Conservation (phyloP, 2,329 filamentous ascomycete species). For the Fusarium torreyae region DNA sequence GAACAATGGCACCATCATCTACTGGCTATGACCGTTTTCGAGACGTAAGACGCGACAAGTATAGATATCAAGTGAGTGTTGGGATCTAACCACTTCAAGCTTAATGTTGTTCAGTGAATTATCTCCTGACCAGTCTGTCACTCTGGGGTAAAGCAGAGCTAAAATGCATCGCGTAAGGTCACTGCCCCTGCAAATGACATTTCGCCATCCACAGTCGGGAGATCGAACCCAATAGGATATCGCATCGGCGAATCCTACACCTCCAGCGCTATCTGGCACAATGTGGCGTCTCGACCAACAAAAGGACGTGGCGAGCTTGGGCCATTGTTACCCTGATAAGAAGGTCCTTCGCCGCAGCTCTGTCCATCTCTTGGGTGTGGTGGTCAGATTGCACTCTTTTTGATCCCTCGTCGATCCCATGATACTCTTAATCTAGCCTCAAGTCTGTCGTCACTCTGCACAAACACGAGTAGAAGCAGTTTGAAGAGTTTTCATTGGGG, state of each 20-base stretch:
- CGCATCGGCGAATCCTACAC: not conserved
- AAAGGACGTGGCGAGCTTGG: slow-evolving; percentile 19
- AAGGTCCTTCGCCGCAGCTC: slow-evolving; percentile 15
- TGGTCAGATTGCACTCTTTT: slow-evolving; percentile 23
- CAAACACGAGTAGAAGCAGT: not conserved
- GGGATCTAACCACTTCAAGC: not conserved
- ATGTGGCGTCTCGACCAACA: slow-evolving; percentile 27
- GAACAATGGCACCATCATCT: slow-evolving; percentile 2
- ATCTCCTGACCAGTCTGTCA: slow-evolving; percentile 3
- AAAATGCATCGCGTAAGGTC: slow-evolving; percentile 1
- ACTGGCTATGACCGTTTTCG: not conserved
- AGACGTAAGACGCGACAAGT: not conserved
- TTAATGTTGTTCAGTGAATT: not conserved
- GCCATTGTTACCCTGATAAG: slow-evolving; percentile 28
- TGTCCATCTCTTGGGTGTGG: slow-evolving; percentile 2
- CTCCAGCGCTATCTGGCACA: slow-evolving; percentile 21
- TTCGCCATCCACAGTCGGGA: not conserved
- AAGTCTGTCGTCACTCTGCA: not conserved
- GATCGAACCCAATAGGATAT: not conserved
- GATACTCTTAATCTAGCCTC: too few species aligned
- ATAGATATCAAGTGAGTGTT: not conserved
- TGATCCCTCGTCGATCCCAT: not conserved
- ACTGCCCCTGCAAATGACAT: not conserved
- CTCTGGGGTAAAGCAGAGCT: slow-evolving; percentile 26
- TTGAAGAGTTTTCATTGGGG: not conserved